These are phyloP conservation scores for Ustilago xerochloae DNA, from an alignment of 1,284 basidiomycete species.

Conservation along the genomic window DNA sequence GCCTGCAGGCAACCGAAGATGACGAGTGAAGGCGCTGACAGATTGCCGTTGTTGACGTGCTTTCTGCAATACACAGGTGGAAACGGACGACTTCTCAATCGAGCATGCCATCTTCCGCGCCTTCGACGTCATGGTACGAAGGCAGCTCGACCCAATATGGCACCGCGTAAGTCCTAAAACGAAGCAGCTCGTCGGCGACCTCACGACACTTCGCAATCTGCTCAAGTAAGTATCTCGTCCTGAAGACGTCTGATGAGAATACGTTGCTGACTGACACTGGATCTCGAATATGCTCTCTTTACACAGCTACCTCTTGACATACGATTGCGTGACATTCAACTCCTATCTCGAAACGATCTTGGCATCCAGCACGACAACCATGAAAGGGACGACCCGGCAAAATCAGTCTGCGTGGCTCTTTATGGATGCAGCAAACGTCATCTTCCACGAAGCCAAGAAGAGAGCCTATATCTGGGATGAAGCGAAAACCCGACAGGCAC, in stretches of 20 bases:
- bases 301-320: slow-evolving; percentile 83
- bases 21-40: background rate
- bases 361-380: slow-evolving; percentile 75
- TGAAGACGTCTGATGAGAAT: background rate
- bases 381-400: slow-evolving; percentile 64
- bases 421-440: slow-evolving; percentile 86
- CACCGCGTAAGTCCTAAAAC: slow-evolving; percentile 93
- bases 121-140: slow-evolving; percentile 89
- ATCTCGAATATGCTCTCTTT: background rate
- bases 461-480: slow-evolving; percentile 77
- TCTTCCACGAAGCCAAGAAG: slow-evolving; percentile 84
- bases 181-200: slow-evolving; percentile 88
- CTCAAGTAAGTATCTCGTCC: slow-evolving; percentile 75
- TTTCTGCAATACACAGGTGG: slow-evolving; percentile 74
- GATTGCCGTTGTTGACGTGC: background rate
- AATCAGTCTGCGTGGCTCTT: slow-evolving; percentile 86
- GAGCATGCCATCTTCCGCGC: slow-evolving; percentile 94
- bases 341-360: slow-evolving; percentile 90
- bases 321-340: slow-evolving; percentile 90
- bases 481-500: slow-evolving; percentile 3
- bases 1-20: too few relatives aligned
- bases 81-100: slow-evolving; percentile 90
- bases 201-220: slow-evolving; percentile 84
- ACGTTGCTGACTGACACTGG: background rate
- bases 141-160: slow-evolving; percentile 93